Percentiles rank a stretch among this genome's conserved stretches.
Evolutionary conservation across 192 early-diverging fungal species (phyloP).

Genomic region (Backusella macrospora): DNA sequence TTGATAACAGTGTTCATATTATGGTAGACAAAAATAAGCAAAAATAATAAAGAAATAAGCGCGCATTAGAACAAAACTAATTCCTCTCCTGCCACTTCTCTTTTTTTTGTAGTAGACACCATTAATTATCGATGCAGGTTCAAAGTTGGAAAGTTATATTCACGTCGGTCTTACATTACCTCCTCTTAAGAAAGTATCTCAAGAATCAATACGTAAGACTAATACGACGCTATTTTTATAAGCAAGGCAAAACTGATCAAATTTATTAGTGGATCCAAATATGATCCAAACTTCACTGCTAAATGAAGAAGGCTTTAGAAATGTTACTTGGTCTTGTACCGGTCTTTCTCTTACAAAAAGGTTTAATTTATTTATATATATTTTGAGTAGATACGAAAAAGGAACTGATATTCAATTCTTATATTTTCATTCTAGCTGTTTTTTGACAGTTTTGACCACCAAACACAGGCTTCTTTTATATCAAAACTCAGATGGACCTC

Average conservation of each 20-base stretch:
- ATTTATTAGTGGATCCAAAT: background rate
- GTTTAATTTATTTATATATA: background rate
- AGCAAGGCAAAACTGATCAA: background rate
- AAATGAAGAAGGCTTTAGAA: slow-evolving; percentile 5
- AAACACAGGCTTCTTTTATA: slow-evolving; percentile 17
- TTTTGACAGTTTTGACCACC: slow-evolving; percentile 12
- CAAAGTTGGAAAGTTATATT: background rate
- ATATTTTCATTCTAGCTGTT: background rate
- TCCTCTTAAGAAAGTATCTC: no score
- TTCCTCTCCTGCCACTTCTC: background rate
- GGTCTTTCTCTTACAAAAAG: slow-evolving; percentile 1
- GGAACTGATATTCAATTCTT: background rate
- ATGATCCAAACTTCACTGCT: background rate
- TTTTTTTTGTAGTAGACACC: slow-evolving; percentile 16
- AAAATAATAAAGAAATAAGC: background rate
- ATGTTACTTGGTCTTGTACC: background rate
- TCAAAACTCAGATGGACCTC: slow-evolving; percentile 7
- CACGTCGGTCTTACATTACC: background rate
- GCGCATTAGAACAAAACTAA: background rate
- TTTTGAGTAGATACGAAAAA: background rate
- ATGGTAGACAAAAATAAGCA: background rate
- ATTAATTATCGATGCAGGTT: background rate
- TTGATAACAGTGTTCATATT: slow-evolving; percentile 13
- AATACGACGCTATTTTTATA: no score
- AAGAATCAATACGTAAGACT: background rate